These are phyloP conservation scores for Narthecium ossifragum DNA, from an alignment of 106 monocot genomes.

Conservation along the genomic window DNA sequence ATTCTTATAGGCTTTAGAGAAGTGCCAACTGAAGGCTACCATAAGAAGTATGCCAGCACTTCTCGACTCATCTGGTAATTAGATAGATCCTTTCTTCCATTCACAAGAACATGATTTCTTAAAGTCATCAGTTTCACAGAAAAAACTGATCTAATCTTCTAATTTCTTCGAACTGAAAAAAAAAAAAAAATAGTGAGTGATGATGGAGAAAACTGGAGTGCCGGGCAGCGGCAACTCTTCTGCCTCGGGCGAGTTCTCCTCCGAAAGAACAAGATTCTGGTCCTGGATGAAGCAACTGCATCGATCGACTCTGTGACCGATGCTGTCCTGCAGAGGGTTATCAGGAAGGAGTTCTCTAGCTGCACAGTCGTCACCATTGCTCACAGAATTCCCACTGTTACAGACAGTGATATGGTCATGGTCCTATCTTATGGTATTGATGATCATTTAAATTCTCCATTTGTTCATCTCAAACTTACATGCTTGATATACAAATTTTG, in stretches of 20 bases:
- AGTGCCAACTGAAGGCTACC: slow-evolving; percentile 62
- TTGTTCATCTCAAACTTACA: neutral
- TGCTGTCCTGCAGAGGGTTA: slow-evolving; percentile 48
- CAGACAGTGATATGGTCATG: slow-evolving; percentile 73
- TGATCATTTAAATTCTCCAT: neutral
- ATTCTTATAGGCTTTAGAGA: slow-evolving; percentile 78
- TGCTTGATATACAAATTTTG: neutral
- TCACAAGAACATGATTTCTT: neutral
- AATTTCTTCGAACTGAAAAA: too few species aligned
- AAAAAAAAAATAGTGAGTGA: slow-evolving; percentile 66
- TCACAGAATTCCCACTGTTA: slow-evolving; percentile 77
- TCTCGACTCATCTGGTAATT: slow-evolving; percentile 65
- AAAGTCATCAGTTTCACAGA: neutral
- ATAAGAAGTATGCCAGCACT: slow-evolving; percentile 52
- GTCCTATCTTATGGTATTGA: slow-evolving; percentile 70
- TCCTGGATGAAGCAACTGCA: slow-evolving; percentile 81
- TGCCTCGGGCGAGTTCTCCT: slow-evolving; percentile 69
- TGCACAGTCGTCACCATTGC: slow-evolving; percentile 85
- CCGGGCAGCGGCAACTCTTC: slow-evolving; percentile 71
- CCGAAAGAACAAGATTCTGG: slow-evolving; percentile 57
- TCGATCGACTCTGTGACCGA: slow-evolving; percentile 84
- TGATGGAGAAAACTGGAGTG: slow-evolving; percentile 81
- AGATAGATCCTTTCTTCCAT: neutral
- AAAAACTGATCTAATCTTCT: neutral
- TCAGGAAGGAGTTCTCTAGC: slow-evolving; percentile 49